A percentile compares a stretch with the other conserved stretches of the same genome.
Evolutionary conservation across 805 yeast species (phyloP).

Genomic region (Spathaspora hagerdaliae): DNA sequence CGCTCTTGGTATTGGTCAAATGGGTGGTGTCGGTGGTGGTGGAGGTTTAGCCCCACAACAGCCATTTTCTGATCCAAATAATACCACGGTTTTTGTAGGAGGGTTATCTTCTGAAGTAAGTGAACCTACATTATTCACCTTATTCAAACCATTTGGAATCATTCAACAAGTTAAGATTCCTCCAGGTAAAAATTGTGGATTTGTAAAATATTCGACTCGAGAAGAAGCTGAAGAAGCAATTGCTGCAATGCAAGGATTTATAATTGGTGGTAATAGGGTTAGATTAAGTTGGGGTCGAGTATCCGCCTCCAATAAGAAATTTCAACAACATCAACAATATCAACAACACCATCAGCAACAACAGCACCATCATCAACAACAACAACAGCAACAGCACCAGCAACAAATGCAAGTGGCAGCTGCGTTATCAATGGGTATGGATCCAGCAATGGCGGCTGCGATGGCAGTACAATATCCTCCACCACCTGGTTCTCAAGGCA

Average conservation of each 20-base stretch:
- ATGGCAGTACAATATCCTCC: conserved; percentile 17
- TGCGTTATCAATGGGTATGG: conserved; percentile 36
- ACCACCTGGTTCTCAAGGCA: conserved; percentile 5
- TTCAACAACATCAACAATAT: conserved; percentile 26
- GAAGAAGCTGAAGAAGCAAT: conserved; percentile 85
- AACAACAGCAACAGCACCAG: conserved; percentile 28
- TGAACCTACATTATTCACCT: conserved; percentile 55
- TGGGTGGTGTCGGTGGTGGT: no score
- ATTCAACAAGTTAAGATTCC: conserved; percentile 72
- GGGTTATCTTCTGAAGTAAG: conserved; percentile 63
- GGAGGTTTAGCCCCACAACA: conserved; percentile 7
- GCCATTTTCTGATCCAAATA: conserved; percentile 50
- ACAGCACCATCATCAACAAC: conserved; percentile 27
- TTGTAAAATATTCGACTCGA: conserved; percentile 75
- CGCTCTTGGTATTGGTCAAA: no score
- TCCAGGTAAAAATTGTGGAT: conserved; percentile 81
- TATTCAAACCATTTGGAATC: conserved; percentile 73
- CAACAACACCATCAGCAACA: conserved; percentile 17
- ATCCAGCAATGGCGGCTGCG: conserved; percentile 29
- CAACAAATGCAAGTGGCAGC: conserved; percentile 33
- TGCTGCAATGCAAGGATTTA: conserved; percentile 83
- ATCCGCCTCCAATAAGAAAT: conserved; percentile 28
- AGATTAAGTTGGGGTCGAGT: conserved; percentile 82
- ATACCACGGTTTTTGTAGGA: conserved; percentile 77
- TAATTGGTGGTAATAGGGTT: conserved; percentile 78